phyloP scores from a whole-genome alignment of 176 grass and related monocot species.

The Coix lacrymajobi region DNA sequence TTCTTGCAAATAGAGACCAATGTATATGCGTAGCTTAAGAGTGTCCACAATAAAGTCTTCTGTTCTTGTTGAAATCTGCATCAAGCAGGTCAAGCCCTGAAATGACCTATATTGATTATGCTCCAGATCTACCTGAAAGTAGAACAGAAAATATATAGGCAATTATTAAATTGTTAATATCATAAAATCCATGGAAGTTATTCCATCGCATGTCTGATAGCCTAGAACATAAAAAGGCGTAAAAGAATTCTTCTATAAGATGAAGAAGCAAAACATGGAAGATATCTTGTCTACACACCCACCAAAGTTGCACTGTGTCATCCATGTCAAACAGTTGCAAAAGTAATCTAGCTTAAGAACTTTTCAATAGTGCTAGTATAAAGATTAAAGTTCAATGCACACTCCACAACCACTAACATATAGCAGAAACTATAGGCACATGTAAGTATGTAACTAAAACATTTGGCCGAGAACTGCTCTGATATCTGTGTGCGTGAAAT shows the following conservation, averaged over 20 bases:
- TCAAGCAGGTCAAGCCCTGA: conserved; percentile 96
- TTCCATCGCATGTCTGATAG: conserved; percentile 2
- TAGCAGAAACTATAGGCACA: neutral
- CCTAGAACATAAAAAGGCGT: conserved; percentile 1
- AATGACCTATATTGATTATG: conserved; percentile 98
- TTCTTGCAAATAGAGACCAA: conserved; percentile 66
- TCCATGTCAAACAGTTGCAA: conserved; percentile 4
- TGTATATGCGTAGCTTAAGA: conserved; percentile 82
- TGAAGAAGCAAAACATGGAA: conserved; percentile 7
- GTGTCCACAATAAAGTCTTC: conserved; percentile 94
- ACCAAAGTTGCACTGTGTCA: neutral
- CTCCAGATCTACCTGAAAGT: conserved; percentile 96
- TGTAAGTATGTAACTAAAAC: neutral
- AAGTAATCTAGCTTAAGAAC: neutral
- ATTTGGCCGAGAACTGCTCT: conserved; percentile 1
- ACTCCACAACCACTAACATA: neutral
- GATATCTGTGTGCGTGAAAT: neutral
- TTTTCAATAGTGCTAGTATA: conserved; percentile 7
- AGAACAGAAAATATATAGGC: neutral
- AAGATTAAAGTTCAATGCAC: neutral
- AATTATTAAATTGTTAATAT: conserved; percentile 3
- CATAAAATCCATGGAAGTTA: neutral
- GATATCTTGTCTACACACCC: neutral
- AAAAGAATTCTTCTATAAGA: neutral
- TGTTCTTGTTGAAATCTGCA: conserved; percentile 99